Conservation (phyloP, 768 basidiomycete genomes). For the Lanmaoa pseudosensibilis region DNA sequence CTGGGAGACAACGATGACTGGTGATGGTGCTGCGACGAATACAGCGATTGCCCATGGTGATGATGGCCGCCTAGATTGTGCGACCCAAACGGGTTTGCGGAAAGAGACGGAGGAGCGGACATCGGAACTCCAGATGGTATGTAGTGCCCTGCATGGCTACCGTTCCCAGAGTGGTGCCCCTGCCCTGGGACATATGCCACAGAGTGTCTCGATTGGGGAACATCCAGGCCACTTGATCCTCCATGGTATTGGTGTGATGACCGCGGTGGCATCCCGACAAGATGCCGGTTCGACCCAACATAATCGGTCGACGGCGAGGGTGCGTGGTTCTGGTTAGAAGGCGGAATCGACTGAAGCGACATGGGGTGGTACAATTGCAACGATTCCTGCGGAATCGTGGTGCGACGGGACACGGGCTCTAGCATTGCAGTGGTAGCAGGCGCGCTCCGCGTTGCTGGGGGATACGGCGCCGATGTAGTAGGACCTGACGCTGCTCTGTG, state of each 20-base stretch:
- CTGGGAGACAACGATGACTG: slow-evolving; percentile 29
- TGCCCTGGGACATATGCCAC: slow-evolving; percentile 41
- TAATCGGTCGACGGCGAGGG: slow-evolving; percentile 41
- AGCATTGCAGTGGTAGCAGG: slow-evolving; percentile 28
- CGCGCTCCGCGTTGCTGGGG: slow-evolving; percentile 39
- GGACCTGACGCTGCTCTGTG: slow-evolving; percentile 74
- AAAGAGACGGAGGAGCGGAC: slow-evolving; percentile 52
- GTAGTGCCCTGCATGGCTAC: slow-evolving; percentile 29
- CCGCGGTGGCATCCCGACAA: slow-evolving; percentile 44
- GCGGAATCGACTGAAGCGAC: slow-evolving; percentile 59
- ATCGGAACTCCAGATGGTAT: slow-evolving; percentile 45
- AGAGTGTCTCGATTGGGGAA: slow-evolving; percentile 37
- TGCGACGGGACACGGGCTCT: slow-evolving; percentile 50
- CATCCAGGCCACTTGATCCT: slow-evolving; percentile 23
- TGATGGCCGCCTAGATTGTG: slow-evolving; percentile 29
- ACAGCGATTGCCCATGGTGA: slow-evolving; percentile 30
- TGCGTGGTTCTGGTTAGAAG: slow-evolving; percentile 34
- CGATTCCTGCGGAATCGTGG: slow-evolving; percentile 68
- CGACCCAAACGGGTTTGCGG: slow-evolving; percentile 37
- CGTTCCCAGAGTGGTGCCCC: slow-evolving; percentile 43
- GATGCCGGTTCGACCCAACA: slow-evolving; percentile 42
- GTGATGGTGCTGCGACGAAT: slow-evolving; percentile 33
- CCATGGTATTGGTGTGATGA: slow-evolving; percentile 32
- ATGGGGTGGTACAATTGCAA: slow-evolving; percentile 79
- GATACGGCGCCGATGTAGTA: slow-evolving; percentile 76